These are phyloP conservation scores for Emmonsiellopsis sp. DNA, from an alignment of 2,329 filamentous ascomycete genomes.

Conservation along the genomic window DNA sequence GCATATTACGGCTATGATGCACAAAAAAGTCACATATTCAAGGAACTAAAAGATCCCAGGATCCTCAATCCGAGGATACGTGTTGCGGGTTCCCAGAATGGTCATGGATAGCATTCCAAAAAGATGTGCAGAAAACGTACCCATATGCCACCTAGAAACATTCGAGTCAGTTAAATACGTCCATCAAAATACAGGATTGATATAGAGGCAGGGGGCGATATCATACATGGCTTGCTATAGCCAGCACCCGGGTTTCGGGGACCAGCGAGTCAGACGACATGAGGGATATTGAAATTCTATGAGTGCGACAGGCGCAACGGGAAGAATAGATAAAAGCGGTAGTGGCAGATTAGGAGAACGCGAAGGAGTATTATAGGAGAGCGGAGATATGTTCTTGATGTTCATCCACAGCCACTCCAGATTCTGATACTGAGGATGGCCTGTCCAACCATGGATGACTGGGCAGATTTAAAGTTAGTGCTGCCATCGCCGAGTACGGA, in stretches of 20 bases:
- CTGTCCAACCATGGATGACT: not conserved
- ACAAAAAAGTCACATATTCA: too few relatives aligned
- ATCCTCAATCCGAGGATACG: not conserved
- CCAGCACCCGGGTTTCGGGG: conserved; percentile 63
- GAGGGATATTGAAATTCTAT: not conserved
- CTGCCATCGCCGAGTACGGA: not conserved
- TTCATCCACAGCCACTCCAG: not conserved
- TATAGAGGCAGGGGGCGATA: not conserved
- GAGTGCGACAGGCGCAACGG: not conserved
- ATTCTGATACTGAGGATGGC: not conserved
- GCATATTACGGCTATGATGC: not conserved
- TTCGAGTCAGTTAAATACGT: conserved; percentile 10
- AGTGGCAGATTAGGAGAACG: not conserved
- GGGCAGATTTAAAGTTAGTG: too few relatives aligned
- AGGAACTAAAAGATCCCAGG: not conserved
- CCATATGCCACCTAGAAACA: conserved; percentile 44
- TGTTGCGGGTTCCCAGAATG: not conserved
- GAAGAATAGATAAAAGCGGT: not conserved
- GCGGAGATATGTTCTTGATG: not conserved
- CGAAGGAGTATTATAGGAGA: not conserved
- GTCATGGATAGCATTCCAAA: not conserved
- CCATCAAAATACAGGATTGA: conserved; percentile 3
- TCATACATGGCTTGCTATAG: conserved; percentile 89
- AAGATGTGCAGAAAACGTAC: conserved; percentile 7
- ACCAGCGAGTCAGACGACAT: conserved; percentile 34